A percentile compares a stretch with the other conserved stretches of the same genome.
phyloP scores from a whole-genome alignment of 345 rosid genomes.

The Gossypium thurberi region DNA sequence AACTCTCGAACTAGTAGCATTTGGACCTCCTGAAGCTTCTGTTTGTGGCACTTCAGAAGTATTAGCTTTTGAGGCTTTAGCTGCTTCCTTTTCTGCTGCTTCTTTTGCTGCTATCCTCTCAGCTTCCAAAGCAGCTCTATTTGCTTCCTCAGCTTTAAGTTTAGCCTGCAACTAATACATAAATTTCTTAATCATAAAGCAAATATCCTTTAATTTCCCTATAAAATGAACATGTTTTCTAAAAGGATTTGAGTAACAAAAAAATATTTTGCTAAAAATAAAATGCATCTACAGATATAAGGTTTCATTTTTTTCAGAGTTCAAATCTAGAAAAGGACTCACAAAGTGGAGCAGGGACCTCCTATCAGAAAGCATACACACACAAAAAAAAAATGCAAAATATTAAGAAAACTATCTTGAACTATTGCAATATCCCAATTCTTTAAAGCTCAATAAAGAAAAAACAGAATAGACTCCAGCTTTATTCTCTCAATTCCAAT shows the following conservation, averaged over 20 bases:
- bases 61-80: conserved; percentile 30
- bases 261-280: background rate
- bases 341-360: background rate
- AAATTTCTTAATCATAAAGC: background rate
- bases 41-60: conserved; percentile 26
- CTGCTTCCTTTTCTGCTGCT: conserved; percentile 51
- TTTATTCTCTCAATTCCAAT: background rate
- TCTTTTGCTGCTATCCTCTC: conserved; percentile 63
- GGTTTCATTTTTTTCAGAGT: background rate
- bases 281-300: background rate
- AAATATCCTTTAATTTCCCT: background rate
- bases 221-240: background rate
- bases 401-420: background rate
- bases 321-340: background rate
- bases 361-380: background rate
- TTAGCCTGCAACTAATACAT: conserved; percentile 41
- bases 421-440: background rate
- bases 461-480: background rate
- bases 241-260: background rate
- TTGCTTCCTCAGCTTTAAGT: conserved; percentile 72
- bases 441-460: background rate
- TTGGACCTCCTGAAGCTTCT: conserved; percentile 16
- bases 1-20: conserved; percentile 21
- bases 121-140: conserved; percentile 52
- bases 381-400: background rate